Evolutionary conservation across 1,284 basidiomycete species (phyloP).

Genomic region (Ustilago loliicola): DNA sequence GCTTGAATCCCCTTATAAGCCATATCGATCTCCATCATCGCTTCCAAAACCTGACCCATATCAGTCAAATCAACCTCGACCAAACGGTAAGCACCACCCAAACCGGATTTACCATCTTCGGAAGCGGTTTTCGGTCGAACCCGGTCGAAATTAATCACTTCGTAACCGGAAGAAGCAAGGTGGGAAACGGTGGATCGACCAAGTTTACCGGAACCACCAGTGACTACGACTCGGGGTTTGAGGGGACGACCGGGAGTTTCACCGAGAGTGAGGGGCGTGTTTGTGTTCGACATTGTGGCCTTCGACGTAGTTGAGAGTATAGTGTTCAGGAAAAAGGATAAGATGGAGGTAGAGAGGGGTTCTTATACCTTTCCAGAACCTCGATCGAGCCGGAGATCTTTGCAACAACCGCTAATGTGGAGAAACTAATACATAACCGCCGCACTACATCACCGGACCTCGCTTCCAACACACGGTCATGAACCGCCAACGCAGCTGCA

Average conservation of each 20-base stretch:
- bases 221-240: constrained; percentile 66
- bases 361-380: background rate
- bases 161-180: constrained; percentile 56
- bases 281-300: no score
- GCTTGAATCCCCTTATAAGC: constrained; percentile 70
- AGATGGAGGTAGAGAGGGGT: background rate
- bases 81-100: constrained; percentile 52
- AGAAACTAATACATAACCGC: background rate
- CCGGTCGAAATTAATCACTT: constrained; percentile 55
- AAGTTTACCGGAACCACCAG: constrained; percentile 70
- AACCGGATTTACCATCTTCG: constrained; percentile 64
- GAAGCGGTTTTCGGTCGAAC: constrained; percentile 64
- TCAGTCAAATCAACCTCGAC: constrained; percentile 68
- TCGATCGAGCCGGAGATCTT: background rate
- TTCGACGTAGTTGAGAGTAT: no score
- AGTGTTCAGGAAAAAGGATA: no score
- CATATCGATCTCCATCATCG: constrained; percentile 66
- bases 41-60: constrained; percentile 70
- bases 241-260: constrained; percentile 12
- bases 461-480: no score
- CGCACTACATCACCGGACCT: background rate
- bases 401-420: background rate
- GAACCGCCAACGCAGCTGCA: no score
- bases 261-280: constrained; percentile 23
- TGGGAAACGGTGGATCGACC: constrained; percentile 69